Percentiles rank a stretch among this genome's conserved stretches.
Evolutionary conservation across 2,329 filamentous ascomycete genomes (phyloP).

Genomic region (Colletotrichum tanaceti): DNA sequence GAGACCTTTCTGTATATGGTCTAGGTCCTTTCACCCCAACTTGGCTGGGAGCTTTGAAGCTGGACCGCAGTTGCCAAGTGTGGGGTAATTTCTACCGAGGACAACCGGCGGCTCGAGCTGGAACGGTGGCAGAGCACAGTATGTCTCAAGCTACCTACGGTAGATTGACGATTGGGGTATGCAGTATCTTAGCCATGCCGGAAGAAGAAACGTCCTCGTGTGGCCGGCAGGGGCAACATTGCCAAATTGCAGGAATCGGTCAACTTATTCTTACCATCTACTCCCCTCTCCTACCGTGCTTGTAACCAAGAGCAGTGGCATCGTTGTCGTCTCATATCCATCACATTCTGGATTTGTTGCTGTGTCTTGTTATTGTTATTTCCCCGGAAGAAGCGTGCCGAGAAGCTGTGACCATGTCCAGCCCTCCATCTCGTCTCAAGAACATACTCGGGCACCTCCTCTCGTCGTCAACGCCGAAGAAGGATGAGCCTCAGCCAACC

Average conservation of each 20-base stretch:
- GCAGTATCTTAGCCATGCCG: slow-evolving; percentile 14
- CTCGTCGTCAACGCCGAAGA: slow-evolving; percentile 45
- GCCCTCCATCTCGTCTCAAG: slow-evolving; percentile 69
- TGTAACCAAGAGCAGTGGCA: slow-evolving; percentile 4
- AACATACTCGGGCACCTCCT: slow-evolving; percentile 66
- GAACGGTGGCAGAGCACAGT: slow-evolving; percentile 8
- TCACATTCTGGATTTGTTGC: neutral
- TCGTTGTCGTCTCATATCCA: neutral
- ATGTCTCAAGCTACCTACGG: slow-evolving; percentile 32
- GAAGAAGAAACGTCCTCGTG: neutral
- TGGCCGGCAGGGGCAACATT: neutral
- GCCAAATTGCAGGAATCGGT: neutral
- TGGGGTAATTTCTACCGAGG: slow-evolving; percentile 34
- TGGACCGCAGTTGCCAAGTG: slow-evolving; percentile 33
- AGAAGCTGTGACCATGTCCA: slow-evolving; percentile 64
- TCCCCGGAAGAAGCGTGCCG: neutral
- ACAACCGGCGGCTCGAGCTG: slow-evolving; percentile 14
- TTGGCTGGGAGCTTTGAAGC: slow-evolving; percentile 11
- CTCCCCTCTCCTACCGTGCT: slow-evolving; percentile 14
- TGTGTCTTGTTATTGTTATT: neutral
- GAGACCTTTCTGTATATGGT: neutral
- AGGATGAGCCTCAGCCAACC: slow-evolving; percentile 55
- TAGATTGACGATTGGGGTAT: slow-evolving; percentile 1
- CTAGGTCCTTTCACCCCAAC: slow-evolving; percentile 27
- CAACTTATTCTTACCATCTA: slow-evolving; percentile 5